phyloP scores from a whole-genome alignment of 2,329 filamentous ascomycete genomes.

The Ophiocordyceps camponoti-rufipedis region DNA sequence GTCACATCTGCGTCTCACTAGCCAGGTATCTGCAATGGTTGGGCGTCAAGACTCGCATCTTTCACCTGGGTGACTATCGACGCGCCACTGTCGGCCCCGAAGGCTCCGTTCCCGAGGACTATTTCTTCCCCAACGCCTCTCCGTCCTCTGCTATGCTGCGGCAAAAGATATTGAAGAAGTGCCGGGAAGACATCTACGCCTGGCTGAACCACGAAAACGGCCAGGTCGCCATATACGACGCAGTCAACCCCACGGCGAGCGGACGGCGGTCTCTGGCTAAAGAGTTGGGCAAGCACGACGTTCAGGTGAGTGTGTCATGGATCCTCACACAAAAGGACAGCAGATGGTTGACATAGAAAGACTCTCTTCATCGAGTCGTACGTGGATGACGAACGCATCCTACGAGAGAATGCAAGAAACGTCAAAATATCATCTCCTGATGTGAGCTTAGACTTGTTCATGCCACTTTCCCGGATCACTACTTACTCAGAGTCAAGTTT shows the following conservation, averaged over 20 bases:
- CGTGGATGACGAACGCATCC: constrained; percentile 82
- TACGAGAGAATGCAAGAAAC: constrained; percentile 89
- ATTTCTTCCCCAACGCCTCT: constrained; percentile 92
- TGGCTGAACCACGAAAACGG: constrained; percentile 96
- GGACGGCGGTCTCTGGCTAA: constrained; percentile 75
- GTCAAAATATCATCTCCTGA: constrained; percentile 98
- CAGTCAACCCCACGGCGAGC: constrained; percentile 77
- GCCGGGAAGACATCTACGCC: constrained; percentile 87
- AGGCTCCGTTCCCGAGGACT: constrained; percentile 81
- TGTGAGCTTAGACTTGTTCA: constrained; percentile 26
- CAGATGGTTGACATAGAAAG: constrained; percentile 20
- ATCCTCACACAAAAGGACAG: too few species aligned
- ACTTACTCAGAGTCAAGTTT: constrained; percentile 34
- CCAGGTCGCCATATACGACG: constrained; percentile 96
- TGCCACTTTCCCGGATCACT: neutral
- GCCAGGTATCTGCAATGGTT: constrained; percentile 92
- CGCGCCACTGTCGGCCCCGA: constrained; percentile 74
- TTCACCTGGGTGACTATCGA: constrained; percentile 92
- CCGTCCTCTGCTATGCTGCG: constrained; percentile 81
- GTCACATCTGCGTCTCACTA: constrained; percentile 87
- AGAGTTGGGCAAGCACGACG: constrained; percentile 94
- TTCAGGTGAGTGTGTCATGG: constrained; percentile 41
- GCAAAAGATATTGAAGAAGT: constrained; percentile 96
- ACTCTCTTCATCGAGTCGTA: constrained; percentile 94
- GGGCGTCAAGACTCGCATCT: constrained; percentile 94